phyloP scores from a whole-genome alignment of 2,329 filamentous ascomycete genomes.

The Colletotrichum karsti region DNA sequence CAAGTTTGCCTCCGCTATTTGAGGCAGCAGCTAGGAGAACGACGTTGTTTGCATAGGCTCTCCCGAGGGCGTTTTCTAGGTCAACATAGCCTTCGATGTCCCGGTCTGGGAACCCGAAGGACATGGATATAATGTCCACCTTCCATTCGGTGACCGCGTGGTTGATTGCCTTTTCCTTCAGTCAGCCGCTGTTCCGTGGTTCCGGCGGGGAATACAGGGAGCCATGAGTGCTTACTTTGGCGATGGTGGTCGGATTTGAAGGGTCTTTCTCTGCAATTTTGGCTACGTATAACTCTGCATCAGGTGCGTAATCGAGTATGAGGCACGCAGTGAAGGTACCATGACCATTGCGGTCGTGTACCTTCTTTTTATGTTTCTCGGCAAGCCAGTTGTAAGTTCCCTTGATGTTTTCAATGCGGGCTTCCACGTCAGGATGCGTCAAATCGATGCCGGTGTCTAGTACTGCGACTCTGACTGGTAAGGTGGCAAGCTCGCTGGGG shows the following conservation, averaged over 20 bases:
- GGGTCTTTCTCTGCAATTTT: conserved; percentile 14
- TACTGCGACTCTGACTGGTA: conserved; percentile 9
- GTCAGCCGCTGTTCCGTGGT: too few relatives aligned
- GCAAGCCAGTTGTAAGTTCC: background rate
- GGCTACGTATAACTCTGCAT: conserved; percentile 10
- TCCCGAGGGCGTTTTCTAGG: background rate
- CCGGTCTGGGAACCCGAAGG: background rate
- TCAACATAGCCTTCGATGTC: background rate
- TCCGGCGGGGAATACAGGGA: background rate
- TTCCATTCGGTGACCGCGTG: background rate
- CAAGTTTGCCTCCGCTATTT: conserved; percentile 24
- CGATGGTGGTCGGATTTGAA: background rate
- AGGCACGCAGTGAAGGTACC: background rate
- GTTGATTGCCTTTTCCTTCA: background rate
- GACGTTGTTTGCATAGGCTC: background rate
- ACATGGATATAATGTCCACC: background rate
- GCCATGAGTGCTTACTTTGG: background rate
- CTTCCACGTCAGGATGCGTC: background rate
- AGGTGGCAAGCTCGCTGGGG: background rate
- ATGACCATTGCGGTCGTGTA: conserved; percentile 1
- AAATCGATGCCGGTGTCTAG: conserved; percentile 22
- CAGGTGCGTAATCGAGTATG: conserved; percentile 14
- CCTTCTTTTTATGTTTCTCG: background rate
- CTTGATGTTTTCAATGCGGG: background rate
- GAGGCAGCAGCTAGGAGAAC: background rate